phyloP scores from a whole-genome alignment of 1,139 yeast species.

The Blastobotrys buckinghamii region DNA sequence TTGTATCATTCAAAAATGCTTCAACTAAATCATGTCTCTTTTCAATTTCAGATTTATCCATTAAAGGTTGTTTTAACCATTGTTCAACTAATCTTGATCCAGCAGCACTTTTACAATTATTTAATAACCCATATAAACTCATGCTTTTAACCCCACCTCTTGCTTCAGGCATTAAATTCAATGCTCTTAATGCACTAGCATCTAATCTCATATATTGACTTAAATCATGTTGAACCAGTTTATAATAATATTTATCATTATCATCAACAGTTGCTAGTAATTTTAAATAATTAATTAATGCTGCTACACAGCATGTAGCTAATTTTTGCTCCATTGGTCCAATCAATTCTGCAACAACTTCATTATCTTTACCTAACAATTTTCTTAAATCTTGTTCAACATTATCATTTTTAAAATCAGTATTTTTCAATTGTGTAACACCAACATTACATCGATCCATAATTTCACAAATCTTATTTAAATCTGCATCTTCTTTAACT shows the following conservation, averaged over 20 bases:
- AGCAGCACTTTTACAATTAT: constrained; percentile 79
- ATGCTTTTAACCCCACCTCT: constrained; percentile 46
- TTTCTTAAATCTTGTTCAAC: constrained; percentile 70
- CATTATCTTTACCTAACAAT: constrained; percentile 47
- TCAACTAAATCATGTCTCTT: constrained; percentile 72
- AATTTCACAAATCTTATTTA: constrained; percentile 41
- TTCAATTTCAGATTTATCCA: constrained; percentile 51
- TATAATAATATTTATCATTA: constrained; percentile 41
- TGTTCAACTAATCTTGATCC: constrained; percentile 83
- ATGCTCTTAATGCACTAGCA: constrained; percentile 80
- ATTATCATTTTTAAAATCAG: constrained; percentile 54
- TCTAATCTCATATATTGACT: constrained; percentile 82
- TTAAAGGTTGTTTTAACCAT: constrained; percentile 94
- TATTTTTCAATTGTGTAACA: constrained; percentile 51
- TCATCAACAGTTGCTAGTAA: constrained; percentile 50
- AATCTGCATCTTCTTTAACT: constrained; percentile 36
- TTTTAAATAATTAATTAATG: constrained; percentile 59
- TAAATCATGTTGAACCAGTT: constrained; percentile 60
- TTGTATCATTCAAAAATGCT: constrained; percentile 56
- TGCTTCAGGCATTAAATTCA: constrained; percentile 71
- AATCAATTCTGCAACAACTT: constrained; percentile 45
- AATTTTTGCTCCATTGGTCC: constrained; percentile 46
- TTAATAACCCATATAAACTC: constrained; percentile 75
- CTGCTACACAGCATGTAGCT: constrained; percentile 51
- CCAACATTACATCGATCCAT: constrained; percentile 73